phyloP scores from a whole-genome alignment of 2,329 filamentous ascomycete genomes.

The Scytalidium lignicola region DNA sequence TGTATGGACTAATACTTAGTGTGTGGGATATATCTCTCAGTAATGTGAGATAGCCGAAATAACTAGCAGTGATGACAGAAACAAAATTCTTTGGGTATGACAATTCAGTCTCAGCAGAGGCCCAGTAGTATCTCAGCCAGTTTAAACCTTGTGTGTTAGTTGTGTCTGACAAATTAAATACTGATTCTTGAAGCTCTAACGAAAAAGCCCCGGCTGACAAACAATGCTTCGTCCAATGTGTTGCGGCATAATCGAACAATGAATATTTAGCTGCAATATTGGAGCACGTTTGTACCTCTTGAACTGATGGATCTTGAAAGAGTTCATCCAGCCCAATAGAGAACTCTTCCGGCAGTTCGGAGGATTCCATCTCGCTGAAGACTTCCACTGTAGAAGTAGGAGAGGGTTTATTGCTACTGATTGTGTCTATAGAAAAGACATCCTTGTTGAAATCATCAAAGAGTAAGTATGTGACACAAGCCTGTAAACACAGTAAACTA shows the following conservation, averaged over 20 bases:
- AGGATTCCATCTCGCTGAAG: neutral
- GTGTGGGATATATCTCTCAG: slow-evolving; percentile 10
- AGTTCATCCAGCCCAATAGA: slow-evolving; percentile 17
- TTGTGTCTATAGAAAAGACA: slow-evolving; percentile 18
- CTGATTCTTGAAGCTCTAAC: slow-evolving; percentile 1
- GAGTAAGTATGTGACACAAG: slow-evolving; percentile 26
- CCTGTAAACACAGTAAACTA: slow-evolving; percentile 6
- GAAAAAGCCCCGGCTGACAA: neutral
- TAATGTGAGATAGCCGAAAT: slow-evolving; percentile 26
- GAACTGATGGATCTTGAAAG: slow-evolving; percentile 20
- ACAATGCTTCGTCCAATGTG: slow-evolving; percentile 33
- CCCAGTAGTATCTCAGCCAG: slow-evolving; percentile 30
- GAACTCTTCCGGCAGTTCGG: slow-evolving; percentile 3
- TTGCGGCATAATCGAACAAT: slow-evolving; percentile 33
- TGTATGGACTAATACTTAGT: slow-evolving; percentile 8
- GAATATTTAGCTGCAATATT: slow-evolving; percentile 20
- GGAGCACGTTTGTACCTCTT: slow-evolving; percentile 20
- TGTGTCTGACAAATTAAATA: slow-evolving; percentile 5
- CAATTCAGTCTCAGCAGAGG: slow-evolving; percentile 17
- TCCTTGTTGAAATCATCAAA: slow-evolving; percentile 30
- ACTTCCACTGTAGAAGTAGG: slow-evolving; percentile 4
- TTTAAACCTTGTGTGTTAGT: slow-evolving; percentile 20
- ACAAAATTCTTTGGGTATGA: slow-evolving; percentile 17
- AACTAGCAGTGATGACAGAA: slow-evolving; percentile 25
- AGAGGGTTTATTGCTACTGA: slow-evolving; percentile 7